phyloP scores from a whole-genome alignment of 2,329 filamentous ascomycete species.

The Penicillium sp. region DNA sequence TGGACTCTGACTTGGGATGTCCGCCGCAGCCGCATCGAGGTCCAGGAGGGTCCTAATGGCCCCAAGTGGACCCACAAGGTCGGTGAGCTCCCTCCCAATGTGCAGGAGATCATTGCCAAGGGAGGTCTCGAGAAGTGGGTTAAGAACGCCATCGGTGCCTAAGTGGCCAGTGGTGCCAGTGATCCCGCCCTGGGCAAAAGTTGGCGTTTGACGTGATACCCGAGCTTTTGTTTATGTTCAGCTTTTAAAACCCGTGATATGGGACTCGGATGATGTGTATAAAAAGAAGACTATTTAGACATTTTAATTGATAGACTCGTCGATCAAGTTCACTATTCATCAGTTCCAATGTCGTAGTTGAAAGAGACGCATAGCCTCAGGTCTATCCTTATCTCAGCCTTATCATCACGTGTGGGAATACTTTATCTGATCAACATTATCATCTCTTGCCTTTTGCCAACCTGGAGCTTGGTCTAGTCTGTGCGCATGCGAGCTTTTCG shows the following conservation, averaged over 20 bases:
- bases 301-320: not conserved
- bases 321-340: not conserved
- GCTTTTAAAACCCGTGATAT: not conserved
- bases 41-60: constrained; percentile 70
- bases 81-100: constrained; percentile 78
- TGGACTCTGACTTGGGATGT: constrained; percentile 87
- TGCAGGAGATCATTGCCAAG: constrained; percentile 79
- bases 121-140: constrained; percentile 54
- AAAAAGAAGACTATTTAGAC: not conserved
- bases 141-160: constrained; percentile 3
- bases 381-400: not conserved
- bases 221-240: not conserved
- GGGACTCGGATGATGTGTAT: not conserved
- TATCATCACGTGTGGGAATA: not conserved
- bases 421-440: not conserved
- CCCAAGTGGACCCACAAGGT: constrained; percentile 76
- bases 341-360: too few species aligned
- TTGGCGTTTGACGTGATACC: not conserved
- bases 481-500: constrained; percentile 35
- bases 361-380: not conserved
- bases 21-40: constrained; percentile 65
- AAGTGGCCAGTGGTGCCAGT: not conserved
- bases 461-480: constrained; percentile 8
- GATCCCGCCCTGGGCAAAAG: not conserved
- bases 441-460: constrained; percentile 1